These are phyloP conservation scores for Neurospora sp. DNA, from an alignment of 2,329 filamentous ascomycete genomes.

Conservation along the genomic window DNA sequence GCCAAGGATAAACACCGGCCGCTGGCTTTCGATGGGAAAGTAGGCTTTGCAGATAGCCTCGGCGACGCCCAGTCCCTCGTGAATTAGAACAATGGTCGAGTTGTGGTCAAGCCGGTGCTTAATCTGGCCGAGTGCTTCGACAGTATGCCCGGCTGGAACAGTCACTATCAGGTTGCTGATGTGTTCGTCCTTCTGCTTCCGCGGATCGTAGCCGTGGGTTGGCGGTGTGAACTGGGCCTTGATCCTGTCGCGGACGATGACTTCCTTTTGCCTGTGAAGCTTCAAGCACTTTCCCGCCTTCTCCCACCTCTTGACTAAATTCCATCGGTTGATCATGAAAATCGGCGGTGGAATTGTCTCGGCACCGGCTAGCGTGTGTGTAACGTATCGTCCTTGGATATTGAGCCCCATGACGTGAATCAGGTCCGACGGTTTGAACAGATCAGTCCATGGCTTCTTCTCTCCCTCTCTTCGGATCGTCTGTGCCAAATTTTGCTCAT, in stretches of 20 bases:
- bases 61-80: slow-evolving; percentile 61
- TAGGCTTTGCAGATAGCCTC: slow-evolving; percentile 64
- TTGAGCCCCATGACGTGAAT: slow-evolving; percentile 22
- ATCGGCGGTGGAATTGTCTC: slow-evolving; percentile 20
- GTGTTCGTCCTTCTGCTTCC: background rate
- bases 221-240: slow-evolving; percentile 16
- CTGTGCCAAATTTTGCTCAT: background rate
- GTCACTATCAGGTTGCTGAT: slow-evolving; percentile 25
- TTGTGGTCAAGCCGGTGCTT: slow-evolving; percentile 22
- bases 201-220: background rate
- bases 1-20: slow-evolving; percentile 71
- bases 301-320: slow-evolving; percentile 19
- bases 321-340: slow-evolving; percentile 18
- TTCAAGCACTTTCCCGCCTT: slow-evolving; percentile 11
- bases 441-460: background rate
- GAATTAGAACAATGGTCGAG: slow-evolving; percentile 26
- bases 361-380: slow-evolving; percentile 21
- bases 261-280: slow-evolving; percentile 11
- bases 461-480: background rate
- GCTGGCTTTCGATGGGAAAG: slow-evolving; percentile 54
- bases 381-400: slow-evolving; percentile 20
- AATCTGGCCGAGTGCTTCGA: slow-evolving; percentile 18
- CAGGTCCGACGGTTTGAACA: slow-evolving; percentile 12
- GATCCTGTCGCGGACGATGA: slow-evolving; percentile 10
- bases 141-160: slow-evolving; percentile 17